phyloP scores from a whole-genome alignment of 257 asterid genomes.

The Scutellaria baicalensis region DNA sequence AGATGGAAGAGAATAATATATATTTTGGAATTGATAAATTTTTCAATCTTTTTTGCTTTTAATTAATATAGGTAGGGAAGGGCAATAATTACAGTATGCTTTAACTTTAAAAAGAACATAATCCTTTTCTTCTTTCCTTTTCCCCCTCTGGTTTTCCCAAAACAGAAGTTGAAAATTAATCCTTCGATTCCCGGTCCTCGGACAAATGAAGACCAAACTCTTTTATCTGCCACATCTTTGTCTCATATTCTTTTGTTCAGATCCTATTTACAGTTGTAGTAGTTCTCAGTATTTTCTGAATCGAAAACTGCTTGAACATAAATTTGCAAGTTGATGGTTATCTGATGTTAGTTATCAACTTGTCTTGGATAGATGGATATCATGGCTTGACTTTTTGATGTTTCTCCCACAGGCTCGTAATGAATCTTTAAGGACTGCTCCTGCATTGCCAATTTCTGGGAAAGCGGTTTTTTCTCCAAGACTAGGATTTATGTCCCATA shows the following conservation, averaged over 20 bases:
- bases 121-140: not conserved
- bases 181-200: not conserved
- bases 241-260: not conserved
- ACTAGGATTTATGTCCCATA: too few species aligned
- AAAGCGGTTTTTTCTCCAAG: conserved; percentile 12
- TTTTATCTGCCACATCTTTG: not conserved
- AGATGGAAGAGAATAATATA: conserved; percentile 2
- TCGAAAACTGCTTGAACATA: not conserved
- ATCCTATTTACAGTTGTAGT: not conserved
- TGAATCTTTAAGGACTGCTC: conserved; percentile 36
- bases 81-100: not conserved
- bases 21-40: not conserved
- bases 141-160: not conserved
- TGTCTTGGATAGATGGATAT: not conserved
- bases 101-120: not conserved
- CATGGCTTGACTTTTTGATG: not conserved
- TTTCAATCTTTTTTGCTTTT: not conserved
- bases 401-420: conserved; percentile 45
- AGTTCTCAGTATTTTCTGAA: not conserved
- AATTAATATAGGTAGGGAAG: not conserved
- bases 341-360: not conserved
- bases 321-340: not conserved
- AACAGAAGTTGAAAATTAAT: not conserved
- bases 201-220: not conserved
- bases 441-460: conserved; percentile 31